Base-by-base conservation (phyloP, 169 alveolate genomes). In the Plasmodium gaboni region DNA sequence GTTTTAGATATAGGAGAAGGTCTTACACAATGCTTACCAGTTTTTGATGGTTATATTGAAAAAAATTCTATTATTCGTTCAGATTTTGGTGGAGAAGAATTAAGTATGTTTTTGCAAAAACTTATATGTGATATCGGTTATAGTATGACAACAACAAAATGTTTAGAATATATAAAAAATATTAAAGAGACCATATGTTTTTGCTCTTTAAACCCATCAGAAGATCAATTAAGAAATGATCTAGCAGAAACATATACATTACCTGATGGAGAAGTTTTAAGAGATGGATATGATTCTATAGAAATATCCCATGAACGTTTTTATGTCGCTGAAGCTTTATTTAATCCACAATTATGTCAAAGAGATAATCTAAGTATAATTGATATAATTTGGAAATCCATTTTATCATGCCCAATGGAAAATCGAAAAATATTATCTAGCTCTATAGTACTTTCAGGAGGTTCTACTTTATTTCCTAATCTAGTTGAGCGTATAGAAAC, bases 1-100 rank as follows among this genome's bases (percentile, higher is more conserved):
- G 96, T 96, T 28, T 93, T 95, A 32, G 98, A 96, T 51, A 93
- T 95, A 61, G 98, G 98, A 12, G 97, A 95, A 72, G 97, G 97
- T 10, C 95, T 96, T 24, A 92, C 97, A 12, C 97, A 96, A 74
- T 95, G 93, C 38, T 94, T 96, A n/a, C 98, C 98, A 5, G 95
- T 95, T 24, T 94, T 94, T 73, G 98, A 96, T 86, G 98, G 98
- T 7, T 95, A 95, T 76, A 92, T 96, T 9, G 96, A 95, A 73
- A 93, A 95, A 19, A 93, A 92, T 46, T 91, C 97, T 1, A 85
- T 95, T 24, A 76, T 93, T 26, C 94, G 98, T 26, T 92, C 93
- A 32, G 97, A 96, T 68, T 91, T 94, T 74, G 98, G 97, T 12
- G 98, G 98, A 13, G 93, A 92, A 78, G 97, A 95, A 74, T 89